A percentile compares a stretch with the other conserved stretches of the same genome.
These are phyloP conservation scores for Rickenella mellea DNA, from an alignment of 768 basidiomycete species.

Conservation along the genomic window DNA sequence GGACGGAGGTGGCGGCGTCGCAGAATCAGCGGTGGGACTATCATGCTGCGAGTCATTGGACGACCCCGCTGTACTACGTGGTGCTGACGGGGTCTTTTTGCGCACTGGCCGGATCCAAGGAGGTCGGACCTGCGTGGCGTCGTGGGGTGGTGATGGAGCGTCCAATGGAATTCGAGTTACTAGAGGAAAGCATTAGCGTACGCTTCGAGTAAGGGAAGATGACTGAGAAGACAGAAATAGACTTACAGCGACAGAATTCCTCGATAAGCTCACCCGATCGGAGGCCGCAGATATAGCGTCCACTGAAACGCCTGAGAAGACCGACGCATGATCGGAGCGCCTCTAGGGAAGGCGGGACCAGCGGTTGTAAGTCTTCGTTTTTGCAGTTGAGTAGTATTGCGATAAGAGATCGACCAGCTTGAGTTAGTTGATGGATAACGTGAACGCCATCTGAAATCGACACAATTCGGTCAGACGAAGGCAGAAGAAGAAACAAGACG, in stretches of 20 bases:
- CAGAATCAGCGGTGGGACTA: conserved; percentile 60
- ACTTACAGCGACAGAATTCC: conserved; percentile 81
- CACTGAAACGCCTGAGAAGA: conserved; percentile 80
- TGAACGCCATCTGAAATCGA: conserved; percentile 71
- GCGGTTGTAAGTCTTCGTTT: conserved; percentile 59
- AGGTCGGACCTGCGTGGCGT: conserved; percentile 44
- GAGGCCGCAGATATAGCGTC: conserved; percentile 85
- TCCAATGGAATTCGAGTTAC: conserved; percentile 86
- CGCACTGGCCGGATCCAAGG: conserved; percentile 88
- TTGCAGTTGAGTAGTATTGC: conserved; percentile 85
- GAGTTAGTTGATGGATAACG: conserved; percentile 91
- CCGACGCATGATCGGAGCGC: conserved; percentile 83
- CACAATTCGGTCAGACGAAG: conserved; percentile 2
- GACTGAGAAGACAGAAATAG: conserved; percentile 15
- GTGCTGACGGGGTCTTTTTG: conserved; percentile 52
- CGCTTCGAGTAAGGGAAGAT: not conserved
- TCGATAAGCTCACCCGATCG: conserved; percentile 90
- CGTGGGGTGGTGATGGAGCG: conserved; percentile 42
- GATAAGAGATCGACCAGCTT: conserved; percentile 84
- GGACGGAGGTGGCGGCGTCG: too few species aligned
- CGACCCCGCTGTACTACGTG: conserved; percentile 27
- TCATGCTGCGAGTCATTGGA: conserved; percentile 31
- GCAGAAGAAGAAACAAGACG: conserved; percentile 3
- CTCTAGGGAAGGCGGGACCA: conserved; percentile 78
- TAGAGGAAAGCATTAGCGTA: conserved; percentile 19